These are phyloP conservation scores for Clarireedia homoeocarpa DNA, from an alignment of 2,329 filamentous ascomycete genomes.

Conservation along the genomic window DNA sequence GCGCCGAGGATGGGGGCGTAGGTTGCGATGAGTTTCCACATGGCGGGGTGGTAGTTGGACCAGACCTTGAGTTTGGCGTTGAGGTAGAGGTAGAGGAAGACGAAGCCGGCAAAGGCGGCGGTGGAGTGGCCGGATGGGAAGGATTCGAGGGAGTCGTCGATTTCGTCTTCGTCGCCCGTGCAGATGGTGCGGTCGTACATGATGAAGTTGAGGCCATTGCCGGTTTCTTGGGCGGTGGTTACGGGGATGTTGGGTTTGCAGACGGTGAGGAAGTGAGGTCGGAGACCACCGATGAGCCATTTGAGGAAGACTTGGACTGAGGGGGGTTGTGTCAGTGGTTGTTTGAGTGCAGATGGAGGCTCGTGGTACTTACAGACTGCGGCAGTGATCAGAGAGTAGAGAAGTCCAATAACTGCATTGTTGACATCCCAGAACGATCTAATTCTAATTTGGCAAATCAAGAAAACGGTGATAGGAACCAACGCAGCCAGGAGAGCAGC, in stretches of 20 bases:
- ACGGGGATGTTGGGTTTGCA: constrained; percentile 51
- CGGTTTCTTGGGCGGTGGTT: constrained; percentile 33
- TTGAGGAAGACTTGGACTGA: constrained; percentile 68
- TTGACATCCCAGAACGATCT: constrained; percentile 64
- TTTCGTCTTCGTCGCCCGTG: constrained; percentile 55
- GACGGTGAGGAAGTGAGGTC: constrained; percentile 65
- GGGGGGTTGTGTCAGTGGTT: neutral
- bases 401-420: constrained; percentile 60
- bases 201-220: constrained; percentile 48
- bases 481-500: constrained; percentile 58
- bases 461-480: constrained; percentile 57
- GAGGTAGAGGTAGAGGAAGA: constrained; percentile 65
- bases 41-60: constrained; percentile 61
- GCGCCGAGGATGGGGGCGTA: constrained; percentile 62
- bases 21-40: constrained; percentile 63
- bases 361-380: constrained; percentile 39
- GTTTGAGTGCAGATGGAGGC: neutral
- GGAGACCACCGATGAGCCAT: constrained; percentile 63
- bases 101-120: constrained; percentile 63
- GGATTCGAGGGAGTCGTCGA: constrained; percentile 62
- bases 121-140: constrained; percentile 70
- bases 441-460: constrained; percentile 59
- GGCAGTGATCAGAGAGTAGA: constrained; percentile 62
- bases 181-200: constrained; percentile 66
- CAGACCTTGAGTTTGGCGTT: constrained; percentile 75